Evolutionary conservation across 495 filamentous ascomycete genomes (phyloP), one percentile per base, ranked within the genome.

Genomic region (Elasticomyces elasticus): DNA sequence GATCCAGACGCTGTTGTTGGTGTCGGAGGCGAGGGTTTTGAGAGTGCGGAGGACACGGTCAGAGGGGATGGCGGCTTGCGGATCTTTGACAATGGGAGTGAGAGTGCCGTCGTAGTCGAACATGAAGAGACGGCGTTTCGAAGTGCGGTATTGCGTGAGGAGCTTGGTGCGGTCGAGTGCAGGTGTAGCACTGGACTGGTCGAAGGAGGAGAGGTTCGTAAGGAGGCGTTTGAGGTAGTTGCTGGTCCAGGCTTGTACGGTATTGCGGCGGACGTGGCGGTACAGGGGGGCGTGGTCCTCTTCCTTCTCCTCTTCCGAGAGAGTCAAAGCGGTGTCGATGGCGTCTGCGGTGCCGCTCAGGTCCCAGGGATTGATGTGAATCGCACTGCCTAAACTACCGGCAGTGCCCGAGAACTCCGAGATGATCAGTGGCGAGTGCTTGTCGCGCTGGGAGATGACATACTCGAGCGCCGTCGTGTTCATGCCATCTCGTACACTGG

Each of bases 41-140:
- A 98, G 72, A 24, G 83, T 90, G 27, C 79, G 79, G 35, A 94
- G 79, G 23, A 91, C 80, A 15, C 81, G 79, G 61, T 91, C 83
- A 1, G 88, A 87, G 0, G 92, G 91, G 33, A 95, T 82, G 1
- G 94, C 92, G 7, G 85, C 80, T 55, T 81, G 78, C 0, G 92
- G 94, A 58, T 96, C 87, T 51, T 82, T 80, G 24, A 97, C 90
- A 59, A 98, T 96, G 1, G 89, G 88, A 0, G 94, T 95, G n/a
- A 98, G 79, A 0, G 92, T 98, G 44, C 92, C 92, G 67, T 98
- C 92, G 64, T 97, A 98, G 72, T 98, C 92, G 62, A 96, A 95
- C 84, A 98, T 89, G 69, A 97, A 94, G 1, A 98, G 72, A 27
- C 91, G 81, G 69, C 82, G 83, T 48, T 72, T 74, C 17, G 87